phyloP scores from a whole-genome alignment of 2,329 filamentous ascomycete species.

The Paraphaeosphaeria minitans region DNA sequence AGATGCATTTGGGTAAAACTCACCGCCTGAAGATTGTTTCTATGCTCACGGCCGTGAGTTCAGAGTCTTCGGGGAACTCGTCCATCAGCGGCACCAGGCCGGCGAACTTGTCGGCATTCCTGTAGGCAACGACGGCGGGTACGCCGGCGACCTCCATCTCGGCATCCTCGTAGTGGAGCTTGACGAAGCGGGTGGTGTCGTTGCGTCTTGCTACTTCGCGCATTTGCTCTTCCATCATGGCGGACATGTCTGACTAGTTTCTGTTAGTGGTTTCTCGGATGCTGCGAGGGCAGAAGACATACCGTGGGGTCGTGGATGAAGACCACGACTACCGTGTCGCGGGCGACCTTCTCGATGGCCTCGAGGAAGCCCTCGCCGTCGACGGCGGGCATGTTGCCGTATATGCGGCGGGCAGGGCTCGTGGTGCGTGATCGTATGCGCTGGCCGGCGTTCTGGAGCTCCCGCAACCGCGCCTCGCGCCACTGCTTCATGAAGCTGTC shows the following conservation, averaged over 20 bases:
- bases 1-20: constrained; percentile 22
- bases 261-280: constrained; percentile 14
- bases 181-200: constrained; percentile 80
- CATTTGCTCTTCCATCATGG: constrained; percentile 78
- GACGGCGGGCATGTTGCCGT: constrained; percentile 79
- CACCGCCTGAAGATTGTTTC: constrained; percentile 61
- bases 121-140: constrained; percentile 87
- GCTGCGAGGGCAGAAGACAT: constrained; percentile 45
- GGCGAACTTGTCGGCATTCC: constrained; percentile 86
- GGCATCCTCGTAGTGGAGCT: constrained; percentile 87
- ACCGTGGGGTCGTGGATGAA: constrained; percentile 91
- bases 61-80: constrained; percentile 72
- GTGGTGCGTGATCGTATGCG: constrained; percentile 65
- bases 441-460: constrained; percentile 71
- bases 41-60: constrained; percentile 58
- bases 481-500: constrained; percentile 83
- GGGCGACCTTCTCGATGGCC: constrained; percentile 85
- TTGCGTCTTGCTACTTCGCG: constrained; percentile 73
- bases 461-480: constrained; percentile 78
- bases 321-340: constrained; percentile 85
- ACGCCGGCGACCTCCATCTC: constrained; percentile 91
- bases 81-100: constrained; percentile 86
- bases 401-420: constrained; percentile 77
- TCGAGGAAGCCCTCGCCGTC: constrained; percentile 94
- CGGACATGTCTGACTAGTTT: constrained; percentile 74